Evolutionary conservation across 179 eudicot species (phyloP), one percentile per base, ranked within the genome.

Genomic region (Beta macrorhiza): DNA sequence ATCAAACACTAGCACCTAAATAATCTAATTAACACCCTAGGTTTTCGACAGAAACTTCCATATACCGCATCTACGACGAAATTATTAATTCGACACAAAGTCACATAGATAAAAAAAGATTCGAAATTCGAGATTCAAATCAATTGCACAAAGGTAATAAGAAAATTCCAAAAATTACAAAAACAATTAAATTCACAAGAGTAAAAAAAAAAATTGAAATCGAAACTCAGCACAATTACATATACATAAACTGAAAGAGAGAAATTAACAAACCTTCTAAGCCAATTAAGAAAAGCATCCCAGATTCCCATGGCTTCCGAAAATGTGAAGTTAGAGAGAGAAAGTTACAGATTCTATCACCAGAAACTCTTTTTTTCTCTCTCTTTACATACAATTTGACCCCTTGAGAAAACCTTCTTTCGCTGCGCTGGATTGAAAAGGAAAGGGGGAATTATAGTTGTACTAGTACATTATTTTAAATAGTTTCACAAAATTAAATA

Each of bases 201-300:
- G 20, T 55, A 81, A 6, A 58, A 11, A 25, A 25, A 25, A 20
- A 51, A 49, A 58, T 64, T 42, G 29, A 74, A 25, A 68, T 7
- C 22, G 45, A 51, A 65, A 59, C 0, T 3, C 8, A 61, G 1
- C 37, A 58, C 25, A 75, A 37, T 56, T 0, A 16, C 2, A 57
- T 0, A 62, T 6, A 5, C 25, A 68, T 16, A 44, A 16, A 11
- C 13, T 12, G 62, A 44, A 78, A 64, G 22, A 29, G 59, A 53
- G 12, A 58, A 20, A 52, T 17, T 6, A 0, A 53, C 4, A 67
- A 75, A 96, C 99, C 99, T 94, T 87, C 97, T 89, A 73, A 94
- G 97, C 98, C 99, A 94, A 91, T 96, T 92, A 80, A 94, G 98
- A 83, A 96, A 89, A 83, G 97, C 96, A 65, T 96, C 99, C 97